Evolutionary conservation across 768 basidiomycete genomes (phyloP).

Genomic region (Boletus subcaerulescens): DNA sequence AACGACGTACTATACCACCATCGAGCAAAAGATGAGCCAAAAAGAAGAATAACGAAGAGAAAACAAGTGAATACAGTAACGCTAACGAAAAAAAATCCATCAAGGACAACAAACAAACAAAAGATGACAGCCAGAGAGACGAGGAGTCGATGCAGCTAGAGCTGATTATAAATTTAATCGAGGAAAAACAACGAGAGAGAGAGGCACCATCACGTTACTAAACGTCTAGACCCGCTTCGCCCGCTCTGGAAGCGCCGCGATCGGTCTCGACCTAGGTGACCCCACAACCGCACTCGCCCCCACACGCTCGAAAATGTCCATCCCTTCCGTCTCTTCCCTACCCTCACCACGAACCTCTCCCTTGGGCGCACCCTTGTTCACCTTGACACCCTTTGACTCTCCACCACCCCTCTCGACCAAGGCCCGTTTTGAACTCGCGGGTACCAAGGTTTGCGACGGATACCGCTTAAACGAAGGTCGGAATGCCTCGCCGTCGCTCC

Average conservation of each 20-base stretch:
- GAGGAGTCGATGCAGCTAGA: no score
- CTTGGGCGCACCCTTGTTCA: background rate
- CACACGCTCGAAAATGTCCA: background rate
- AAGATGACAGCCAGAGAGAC: background rate
- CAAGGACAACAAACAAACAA: background rate
- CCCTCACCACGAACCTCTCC: background rate
- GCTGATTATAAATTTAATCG: background rate
- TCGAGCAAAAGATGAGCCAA: no score
- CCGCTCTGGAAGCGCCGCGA: conserved; percentile 31
- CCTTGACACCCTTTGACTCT: conserved; percentile 14
- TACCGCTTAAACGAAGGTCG: conserved; percentile 72
- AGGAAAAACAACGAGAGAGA: no score
- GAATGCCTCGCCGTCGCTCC: conserved; percentile 30
- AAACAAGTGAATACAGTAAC: no score
- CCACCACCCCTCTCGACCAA: conserved; percentile 34
- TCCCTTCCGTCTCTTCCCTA: background rate
- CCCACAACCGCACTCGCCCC: conserved; percentile 17
- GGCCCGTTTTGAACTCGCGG: conserved; percentile 52
- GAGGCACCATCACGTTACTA: background rate
- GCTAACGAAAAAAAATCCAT: background rate
- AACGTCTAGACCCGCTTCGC: conserved; percentile 21
- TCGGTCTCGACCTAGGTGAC: conserved; percentile 23
- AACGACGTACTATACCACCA: no score
- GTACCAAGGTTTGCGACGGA: conserved; percentile 70
- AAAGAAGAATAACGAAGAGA: no score